These are phyloP conservation scores for Podospora australis DNA, from an alignment of 495 filamentous ascomycete genomes.

Conservation along the genomic window DNA sequence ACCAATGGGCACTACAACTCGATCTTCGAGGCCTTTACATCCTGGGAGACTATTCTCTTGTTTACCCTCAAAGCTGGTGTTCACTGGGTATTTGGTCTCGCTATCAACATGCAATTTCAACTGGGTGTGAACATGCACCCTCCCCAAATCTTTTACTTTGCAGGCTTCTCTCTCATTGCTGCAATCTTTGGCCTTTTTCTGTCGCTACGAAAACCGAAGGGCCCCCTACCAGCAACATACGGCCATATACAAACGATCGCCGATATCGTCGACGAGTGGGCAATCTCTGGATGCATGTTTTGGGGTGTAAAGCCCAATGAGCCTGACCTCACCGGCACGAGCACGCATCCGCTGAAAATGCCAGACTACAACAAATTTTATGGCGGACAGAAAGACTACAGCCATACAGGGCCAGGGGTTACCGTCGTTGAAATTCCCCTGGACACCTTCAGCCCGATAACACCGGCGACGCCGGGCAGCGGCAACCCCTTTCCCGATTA, in stretches of 20 bases:
- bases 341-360: constrained; percentile 12
- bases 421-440: not conserved
- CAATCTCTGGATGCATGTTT: constrained; percentile 29
- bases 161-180: constrained; percentile 22
- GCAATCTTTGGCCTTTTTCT: constrained; percentile 35
- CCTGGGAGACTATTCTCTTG: constrained; percentile 39
- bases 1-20: constrained; percentile 30
- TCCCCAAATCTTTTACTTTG: constrained; percentile 33
- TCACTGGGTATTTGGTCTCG: constrained; percentile 44
- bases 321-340: constrained; percentile 18
- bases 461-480: not conserved
- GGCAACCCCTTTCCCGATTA: not conserved
- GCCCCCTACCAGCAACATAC: constrained; percentile 35
- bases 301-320: constrained; percentile 36
- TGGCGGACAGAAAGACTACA: constrained; percentile 8
- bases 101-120: constrained; percentile 25
- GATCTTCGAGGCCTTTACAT: constrained; percentile 29
- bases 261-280: constrained; percentile 42
- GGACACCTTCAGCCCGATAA: not conserved
- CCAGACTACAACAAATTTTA: constrained; percentile 20
- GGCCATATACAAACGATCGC: constrained; percentile 42
- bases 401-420: not conserved
- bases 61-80: constrained; percentile 36
- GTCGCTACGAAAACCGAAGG: constrained; percentile 28
- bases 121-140: constrained; percentile 33